Evolutionary conservation across 192 early-diverging fungal species (phyloP), one percentile per base, ranked within the genome.

Genomic region (Coemansia sp.): DNA sequence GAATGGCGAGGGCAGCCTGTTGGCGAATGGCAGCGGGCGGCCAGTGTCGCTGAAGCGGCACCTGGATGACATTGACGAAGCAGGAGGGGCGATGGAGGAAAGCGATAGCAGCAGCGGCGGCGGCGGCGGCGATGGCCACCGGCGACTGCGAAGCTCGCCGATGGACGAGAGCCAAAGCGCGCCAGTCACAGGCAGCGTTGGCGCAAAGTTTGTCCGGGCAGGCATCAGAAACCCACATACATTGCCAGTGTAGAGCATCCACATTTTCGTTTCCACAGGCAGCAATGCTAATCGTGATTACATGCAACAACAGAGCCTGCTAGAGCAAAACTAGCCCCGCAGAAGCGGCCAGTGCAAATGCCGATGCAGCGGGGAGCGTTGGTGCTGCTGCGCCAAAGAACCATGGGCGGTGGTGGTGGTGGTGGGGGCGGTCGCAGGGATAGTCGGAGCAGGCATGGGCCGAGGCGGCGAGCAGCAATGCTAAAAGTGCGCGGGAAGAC

Each of bases 41-140:
- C 41, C 49, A 10, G 17, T 32, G 25, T 72, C 68, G 38, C 54
- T 72, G 33, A 72, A 72, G 38, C 69, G 69, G 12, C 63, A 72
- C 41, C 44, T 52, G 9, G 59, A 60, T 10, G 59, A 62, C 20
- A n/a, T n/a, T n/a, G n/a, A n/a, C n/a, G n/a, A n/a, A n/a, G n/a
- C n/a, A n/a, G n/a, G n/a, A n/a, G n/a, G n/a, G n/a, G n/a, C n/a
- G n/a, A n/a, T n/a, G n/a, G 57, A 49, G 10, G 62, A 56, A 4
- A 42, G 48, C 14, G 39, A 39, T 29, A 38, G 50, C 1, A 55
- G 53, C n/a, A 47, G 30, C 8, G 27, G 28, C 1, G 37, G 47
- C 26, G 41, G 47, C 48, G 42, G 54, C 25, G 46, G 50, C 35
- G 44, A 56, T 7, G 54, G 51, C 1, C 11, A 38, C 38, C 53